Percentiles rank a stretch among this genome's conserved stretches.
Conservation (phyloP, 495 filamentous ascomycete species). For the Neurospora sp. region DNA sequence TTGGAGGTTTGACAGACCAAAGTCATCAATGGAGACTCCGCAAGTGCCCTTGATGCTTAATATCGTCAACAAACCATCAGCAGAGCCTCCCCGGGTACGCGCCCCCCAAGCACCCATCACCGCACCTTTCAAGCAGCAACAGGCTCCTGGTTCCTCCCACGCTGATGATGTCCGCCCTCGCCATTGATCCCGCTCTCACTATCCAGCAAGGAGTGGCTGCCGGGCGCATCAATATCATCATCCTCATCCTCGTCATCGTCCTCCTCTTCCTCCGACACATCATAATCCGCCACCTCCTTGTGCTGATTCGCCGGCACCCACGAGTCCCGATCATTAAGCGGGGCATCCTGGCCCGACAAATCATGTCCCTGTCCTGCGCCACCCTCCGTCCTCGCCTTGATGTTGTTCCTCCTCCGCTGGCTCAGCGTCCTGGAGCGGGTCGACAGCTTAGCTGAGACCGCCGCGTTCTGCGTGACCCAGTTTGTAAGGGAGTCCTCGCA, state of each 20-base stretch:
- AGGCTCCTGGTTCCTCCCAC: conserved; percentile 32
- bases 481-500: conserved; percentile 95
- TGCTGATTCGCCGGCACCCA: conserved; percentile 85
- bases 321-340: conserved; percentile 73
- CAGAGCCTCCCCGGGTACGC: too few relatives aligned
- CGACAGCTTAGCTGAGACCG: conserved; percentile 76
- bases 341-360: conserved; percentile 73
- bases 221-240: conserved; percentile 35
- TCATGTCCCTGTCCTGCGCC: conserved; percentile 43
- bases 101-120: neutral
- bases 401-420: conserved; percentile 65
- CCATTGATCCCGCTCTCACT: conserved; percentile 35
- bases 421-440: conserved; percentile 76
- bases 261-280: conserved; percentile 50
- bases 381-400: conserved; percentile 49
- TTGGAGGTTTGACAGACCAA: too few relatives aligned
- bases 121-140: conserved; percentile 15
- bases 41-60: too few relatives aligned
- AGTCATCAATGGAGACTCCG: too few relatives aligned
- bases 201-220: conserved; percentile 30
- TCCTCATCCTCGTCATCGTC: conserved; percentile 44
- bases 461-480: conserved; percentile 85
- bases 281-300: conserved; percentile 42
- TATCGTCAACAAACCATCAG: too few relatives aligned
- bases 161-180: conserved; percentile 19